Conservation (phyloP, 805 yeast genomes). For the Candida suzukii region DNA sequence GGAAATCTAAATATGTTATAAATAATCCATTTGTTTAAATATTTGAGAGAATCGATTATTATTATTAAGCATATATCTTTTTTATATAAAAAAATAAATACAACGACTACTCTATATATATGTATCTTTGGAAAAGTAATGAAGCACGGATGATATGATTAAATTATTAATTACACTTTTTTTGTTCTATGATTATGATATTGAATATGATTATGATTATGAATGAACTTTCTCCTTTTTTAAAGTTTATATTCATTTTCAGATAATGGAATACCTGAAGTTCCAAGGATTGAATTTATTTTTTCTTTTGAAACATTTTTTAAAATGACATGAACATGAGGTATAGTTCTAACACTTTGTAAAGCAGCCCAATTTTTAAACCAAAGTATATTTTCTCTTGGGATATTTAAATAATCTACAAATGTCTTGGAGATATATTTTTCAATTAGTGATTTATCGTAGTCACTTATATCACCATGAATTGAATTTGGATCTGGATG, state of each 20-base stretch:
- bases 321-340: constrained; percentile 65
- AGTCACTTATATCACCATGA: constrained; percentile 43
- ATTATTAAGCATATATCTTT: too few species aligned
- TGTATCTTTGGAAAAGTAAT: too few species aligned
- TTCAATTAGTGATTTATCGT: constrained; percentile 35
- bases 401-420: constrained; percentile 33
- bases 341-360: constrained; percentile 60
- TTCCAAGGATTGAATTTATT: constrained; percentile 10
- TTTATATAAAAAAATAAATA: too few species aligned
- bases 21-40: constrained; percentile 10
- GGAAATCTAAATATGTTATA: constrained; percentile 9
- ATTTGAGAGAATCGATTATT: constrained; percentile 1
- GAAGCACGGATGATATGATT: too few species aligned
- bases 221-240: too few species aligned
- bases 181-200: too few species aligned
- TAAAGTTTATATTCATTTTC: neutral
- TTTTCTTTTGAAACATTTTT: constrained; percentile 28
- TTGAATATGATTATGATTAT: too few species aligned
- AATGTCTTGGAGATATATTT: constrained; percentile 42
- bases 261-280: constrained; percentile 13
- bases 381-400: constrained; percentile 44
- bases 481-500: constrained; percentile 41
- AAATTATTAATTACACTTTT: too few species aligned
- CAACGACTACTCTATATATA: too few species aligned
- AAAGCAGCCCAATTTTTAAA: constrained; percentile 65